phyloP scores from a whole-genome alignment of 2,329 filamentous ascomycete genomes.

The Penicillium sclerotiorum region DNA sequence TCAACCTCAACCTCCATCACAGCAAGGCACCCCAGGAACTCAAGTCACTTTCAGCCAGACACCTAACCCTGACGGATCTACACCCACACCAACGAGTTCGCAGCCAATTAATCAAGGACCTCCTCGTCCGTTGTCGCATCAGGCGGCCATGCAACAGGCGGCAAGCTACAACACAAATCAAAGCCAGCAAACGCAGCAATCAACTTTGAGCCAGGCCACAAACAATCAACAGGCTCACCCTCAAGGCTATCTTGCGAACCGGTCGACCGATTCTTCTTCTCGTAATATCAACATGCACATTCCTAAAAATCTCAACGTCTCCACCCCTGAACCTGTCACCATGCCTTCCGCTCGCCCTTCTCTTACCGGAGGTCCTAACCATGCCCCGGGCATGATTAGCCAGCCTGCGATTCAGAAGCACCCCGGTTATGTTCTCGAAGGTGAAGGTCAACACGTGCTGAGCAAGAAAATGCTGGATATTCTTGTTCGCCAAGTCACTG shows the following conservation, averaged over 20 bases:
- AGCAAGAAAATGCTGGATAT: constrained; percentile 98
- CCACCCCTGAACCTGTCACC: constrained; percentile 71
- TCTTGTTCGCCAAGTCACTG: constrained; percentile 89
- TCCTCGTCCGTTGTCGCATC: constrained; percentile 48
- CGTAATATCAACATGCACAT: constrained; percentile 73
- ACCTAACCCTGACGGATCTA: constrained; percentile 34
- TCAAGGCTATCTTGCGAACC: constrained; percentile 45
- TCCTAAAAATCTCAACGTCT: constrained; percentile 74
- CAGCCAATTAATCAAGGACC: constrained; percentile 38
- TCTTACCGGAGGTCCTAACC: constrained; percentile 73
- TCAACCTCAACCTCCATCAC: constrained; percentile 26
- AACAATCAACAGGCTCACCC: constrained; percentile 45
- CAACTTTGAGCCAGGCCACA: constrained; percentile 32
- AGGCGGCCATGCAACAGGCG: constrained; percentile 49
- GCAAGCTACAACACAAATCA: constrained; percentile 44
- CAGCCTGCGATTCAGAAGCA: constrained; percentile 83
- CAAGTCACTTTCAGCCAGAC: constrained; percentile 36
- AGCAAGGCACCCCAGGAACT: constrained; percentile 32
- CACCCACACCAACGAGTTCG: constrained; percentile 32
- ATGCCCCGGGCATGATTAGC: constrained; percentile 77
- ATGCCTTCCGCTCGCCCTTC: constrained; percentile 79
- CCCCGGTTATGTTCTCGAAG: constrained; percentile 82
- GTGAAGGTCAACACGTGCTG: constrained; percentile 88
- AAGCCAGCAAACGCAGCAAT: constrained; percentile 24
- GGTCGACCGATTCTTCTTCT: constrained; percentile 40